Conservation (phyloP, 305 asterid genomes). For the Andrographis paniculata region DNA sequence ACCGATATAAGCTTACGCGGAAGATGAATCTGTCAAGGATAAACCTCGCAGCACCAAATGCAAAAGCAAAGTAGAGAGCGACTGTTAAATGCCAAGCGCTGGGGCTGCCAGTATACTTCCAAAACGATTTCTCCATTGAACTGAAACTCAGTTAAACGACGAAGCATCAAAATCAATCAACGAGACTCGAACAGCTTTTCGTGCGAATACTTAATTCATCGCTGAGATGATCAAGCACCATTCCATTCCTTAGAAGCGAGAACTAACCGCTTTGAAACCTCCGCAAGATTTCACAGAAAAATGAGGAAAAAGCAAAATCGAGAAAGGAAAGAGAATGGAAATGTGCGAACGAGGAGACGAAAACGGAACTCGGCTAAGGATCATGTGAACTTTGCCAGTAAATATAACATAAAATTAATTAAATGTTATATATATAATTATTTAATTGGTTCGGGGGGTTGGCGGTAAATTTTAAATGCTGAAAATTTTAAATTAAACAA, state of each 20-base stretch:
- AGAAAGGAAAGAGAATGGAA: too few relatives aligned
- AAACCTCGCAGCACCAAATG: slow-evolving; percentile 33
- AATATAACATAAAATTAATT: too few relatives aligned
- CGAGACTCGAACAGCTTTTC: neutral
- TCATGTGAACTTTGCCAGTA: too few relatives aligned
- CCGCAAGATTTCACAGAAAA: too few relatives aligned
- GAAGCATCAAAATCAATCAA: slow-evolving; percentile 1
- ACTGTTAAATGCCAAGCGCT: slow-evolving; percentile 26
- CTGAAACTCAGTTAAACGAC: neutral
- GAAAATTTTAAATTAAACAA: too few relatives aligned
- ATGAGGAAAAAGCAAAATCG: too few relatives aligned
- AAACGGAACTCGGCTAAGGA: too few relatives aligned
- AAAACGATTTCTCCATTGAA: slow-evolving; percentile 27
- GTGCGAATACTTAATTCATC: neutral
- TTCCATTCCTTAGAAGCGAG: neutral
- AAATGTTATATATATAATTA: too few relatives aligned
- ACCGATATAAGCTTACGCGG: slow-evolving; percentile 29
- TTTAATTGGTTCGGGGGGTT: too few relatives aligned
- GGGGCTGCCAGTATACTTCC: slow-evolving; percentile 27
- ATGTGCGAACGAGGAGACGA: too few relatives aligned
- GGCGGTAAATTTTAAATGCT: too few relatives aligned
- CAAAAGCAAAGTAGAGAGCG: slow-evolving; percentile 30
- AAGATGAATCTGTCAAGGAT: slow-evolving; percentile 35
- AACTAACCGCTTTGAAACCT: neutral
- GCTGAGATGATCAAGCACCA: neutral